Conservation (phyloP, 495 filamentous ascomycete species). For the Schizothecium vesticola region DNA sequence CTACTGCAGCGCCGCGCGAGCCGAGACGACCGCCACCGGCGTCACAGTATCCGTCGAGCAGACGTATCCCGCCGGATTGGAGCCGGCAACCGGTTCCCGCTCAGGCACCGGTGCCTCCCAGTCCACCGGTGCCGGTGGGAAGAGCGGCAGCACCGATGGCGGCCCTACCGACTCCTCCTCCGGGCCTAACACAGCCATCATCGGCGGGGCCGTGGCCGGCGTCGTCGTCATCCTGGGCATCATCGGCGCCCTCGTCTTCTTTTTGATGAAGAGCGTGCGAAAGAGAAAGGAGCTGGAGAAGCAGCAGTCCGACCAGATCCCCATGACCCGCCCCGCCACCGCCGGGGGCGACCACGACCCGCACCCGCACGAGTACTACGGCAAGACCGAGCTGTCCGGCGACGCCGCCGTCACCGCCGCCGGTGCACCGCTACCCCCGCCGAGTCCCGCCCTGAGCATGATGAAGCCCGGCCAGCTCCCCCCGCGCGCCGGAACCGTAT, state of each 20-base stretch:
- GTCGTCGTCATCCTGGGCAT: constrained; percentile 30
- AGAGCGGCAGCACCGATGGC: constrained; percentile 3
- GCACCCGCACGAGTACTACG: constrained; percentile 9
- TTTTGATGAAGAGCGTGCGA: constrained; percentile 20
- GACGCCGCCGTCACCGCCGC: constrained; percentile 14
- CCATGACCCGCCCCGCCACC: constrained; percentile 1
- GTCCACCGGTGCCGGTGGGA: constrained; percentile 12
- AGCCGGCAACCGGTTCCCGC: neutral
- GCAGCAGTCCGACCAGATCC: constrained; percentile 3
- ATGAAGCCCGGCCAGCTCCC: constrained; percentile 18
- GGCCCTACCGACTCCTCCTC: constrained; percentile 5
- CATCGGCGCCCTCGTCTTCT: constrained; percentile 31
- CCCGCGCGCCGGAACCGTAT: constrained; percentile 28
- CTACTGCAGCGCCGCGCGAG: constrained; percentile 46
- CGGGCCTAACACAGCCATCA: constrained; percentile 22
- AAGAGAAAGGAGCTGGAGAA: constrained; percentile 9
- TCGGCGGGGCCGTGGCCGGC: constrained; percentile 37
- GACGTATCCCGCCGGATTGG: constrained; percentile 8
- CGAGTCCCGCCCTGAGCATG: constrained; percentile 28
- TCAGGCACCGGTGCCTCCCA: constrained; percentile 9
- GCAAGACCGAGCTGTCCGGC: constrained; percentile 35
- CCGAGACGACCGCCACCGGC: constrained; percentile 30
- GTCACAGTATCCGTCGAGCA: constrained; percentile 34
- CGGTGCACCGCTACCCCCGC: constrained; percentile 17
- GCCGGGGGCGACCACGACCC: neutral